A percentile compares a stretch with the other conserved stretches of the same genome.
phyloP scores from a whole-genome alignment of 139 green algal species.

The Chlamydomonas eustigma region DNA sequence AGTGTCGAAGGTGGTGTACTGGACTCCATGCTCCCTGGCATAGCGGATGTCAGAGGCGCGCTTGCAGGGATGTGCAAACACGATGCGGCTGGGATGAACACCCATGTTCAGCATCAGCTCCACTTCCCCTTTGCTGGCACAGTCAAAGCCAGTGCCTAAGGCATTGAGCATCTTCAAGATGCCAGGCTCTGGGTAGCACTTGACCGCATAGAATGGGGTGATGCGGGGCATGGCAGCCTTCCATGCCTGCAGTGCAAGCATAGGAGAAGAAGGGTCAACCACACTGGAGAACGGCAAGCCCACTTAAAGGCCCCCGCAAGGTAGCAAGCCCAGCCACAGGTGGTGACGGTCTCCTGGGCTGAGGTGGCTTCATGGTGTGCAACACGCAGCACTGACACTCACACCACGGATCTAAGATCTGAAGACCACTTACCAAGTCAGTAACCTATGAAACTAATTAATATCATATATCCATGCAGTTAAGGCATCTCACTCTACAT shows the following conservation, averaged over 20 bases:
- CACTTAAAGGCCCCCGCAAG: background rate
- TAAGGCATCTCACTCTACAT: no score
- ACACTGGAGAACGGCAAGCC: conserved; percentile 8
- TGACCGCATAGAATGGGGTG: conserved; percentile 90
- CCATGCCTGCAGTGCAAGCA: conserved; percentile 53
- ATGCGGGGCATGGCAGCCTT: conserved; percentile 79
- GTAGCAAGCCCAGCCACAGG: background rate
- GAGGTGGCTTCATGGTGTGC: conserved; percentile 3
- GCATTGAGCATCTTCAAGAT: conserved; percentile 78
- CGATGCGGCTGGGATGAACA: conserved; percentile 69
- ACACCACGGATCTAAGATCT: no score
- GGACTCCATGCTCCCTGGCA: conserved; percentile 23
- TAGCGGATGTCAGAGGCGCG: conserved; percentile 70
- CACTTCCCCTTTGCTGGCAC: conserved; percentile 83
- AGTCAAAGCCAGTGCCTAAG: conserved; percentile 93
- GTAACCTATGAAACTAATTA: no score
- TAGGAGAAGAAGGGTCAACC: background rate
- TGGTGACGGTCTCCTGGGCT: background rate
- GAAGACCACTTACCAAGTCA: no score
- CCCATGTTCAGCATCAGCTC: conserved; percentile 75
- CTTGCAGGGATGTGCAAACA: conserved; percentile 97
- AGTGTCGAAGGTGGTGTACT: conserved; percentile 92
- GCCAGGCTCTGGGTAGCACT: conserved; percentile 88
- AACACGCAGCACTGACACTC: no score
- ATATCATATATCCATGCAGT: no score